These are phyloP conservation scores for Trichomonascaceae sp. DNA, from an alignment of 1,139 yeast genomes.

Conservation along the genomic window DNA sequence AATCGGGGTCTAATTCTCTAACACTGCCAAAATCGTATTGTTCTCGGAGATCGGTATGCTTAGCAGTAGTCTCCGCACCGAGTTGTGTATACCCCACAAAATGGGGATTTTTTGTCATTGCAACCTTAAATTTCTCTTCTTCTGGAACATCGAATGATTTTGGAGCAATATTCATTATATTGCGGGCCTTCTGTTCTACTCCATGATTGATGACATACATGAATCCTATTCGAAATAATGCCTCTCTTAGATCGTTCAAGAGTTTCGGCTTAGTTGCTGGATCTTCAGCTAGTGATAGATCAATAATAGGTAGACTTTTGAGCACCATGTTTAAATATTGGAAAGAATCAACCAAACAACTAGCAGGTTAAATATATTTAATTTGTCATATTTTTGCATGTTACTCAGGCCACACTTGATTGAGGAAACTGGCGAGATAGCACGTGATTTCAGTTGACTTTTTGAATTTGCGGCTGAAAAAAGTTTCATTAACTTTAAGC, in stretches of 20 bases:
- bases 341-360: neutral
- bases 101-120: slow-evolving; percentile 59
- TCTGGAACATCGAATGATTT: slow-evolving; percentile 51
- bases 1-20: slow-evolving; percentile 31
- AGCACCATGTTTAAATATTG: slow-evolving; percentile 14
- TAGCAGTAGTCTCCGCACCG: slow-evolving; percentile 62
- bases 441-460: slow-evolving; percentile 19
- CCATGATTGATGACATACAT: slow-evolving; percentile 49
- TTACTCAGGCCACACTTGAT: neutral
- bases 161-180: slow-evolving; percentile 40
- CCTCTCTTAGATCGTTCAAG: slow-evolving; percentile 43
- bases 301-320: slow-evolving; percentile 29
- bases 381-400: neutral
- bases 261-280: slow-evolving; percentile 41
- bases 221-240: slow-evolving; percentile 58
- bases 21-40: slow-evolving; percentile 65
- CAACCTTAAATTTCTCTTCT: slow-evolving; percentile 45
- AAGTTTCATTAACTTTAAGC: neutral
- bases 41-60: slow-evolving; percentile 57
- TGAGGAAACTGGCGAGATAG: neutral
- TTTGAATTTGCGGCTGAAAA: neutral
- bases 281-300: slow-evolving; percentile 28
- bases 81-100: slow-evolving; percentile 61
- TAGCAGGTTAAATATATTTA: neutral
- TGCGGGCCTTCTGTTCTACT: slow-evolving; percentile 36